Conservation (phyloP, 2,329 filamentous ascomycete genomes). For the Diaporthe sp. region DNA sequence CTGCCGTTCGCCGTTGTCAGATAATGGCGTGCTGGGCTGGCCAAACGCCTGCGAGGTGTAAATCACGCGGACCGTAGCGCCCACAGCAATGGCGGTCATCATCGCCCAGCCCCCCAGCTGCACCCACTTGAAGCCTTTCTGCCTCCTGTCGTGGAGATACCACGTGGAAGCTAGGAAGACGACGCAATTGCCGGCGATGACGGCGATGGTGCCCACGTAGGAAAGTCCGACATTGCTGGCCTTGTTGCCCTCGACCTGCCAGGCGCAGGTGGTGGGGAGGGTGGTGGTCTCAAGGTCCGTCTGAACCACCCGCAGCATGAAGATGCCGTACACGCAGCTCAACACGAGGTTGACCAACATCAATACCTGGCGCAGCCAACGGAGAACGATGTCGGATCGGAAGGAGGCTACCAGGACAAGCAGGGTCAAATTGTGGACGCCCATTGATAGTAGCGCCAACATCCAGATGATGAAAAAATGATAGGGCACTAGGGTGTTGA, state of each 20-base stretch:
- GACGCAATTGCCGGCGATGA: slow-evolving; percentile 69
- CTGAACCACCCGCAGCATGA: slow-evolving; percentile 67
- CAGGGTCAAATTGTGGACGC: slow-evolving; percentile 74
- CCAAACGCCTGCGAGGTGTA: slow-evolving; percentile 73
- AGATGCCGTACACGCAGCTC: slow-evolving; percentile 67
- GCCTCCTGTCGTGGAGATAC: slow-evolving; percentile 71
- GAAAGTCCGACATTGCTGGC: slow-evolving; percentile 59
- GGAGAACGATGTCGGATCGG: slow-evolving; percentile 74
- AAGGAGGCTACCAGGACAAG: slow-evolving; percentile 76
- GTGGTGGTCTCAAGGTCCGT: slow-evolving; percentile 59
- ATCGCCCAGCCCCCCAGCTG: slow-evolving; percentile 66
- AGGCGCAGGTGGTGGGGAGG: slow-evolving; percentile 73
- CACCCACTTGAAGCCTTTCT: slow-evolving; percentile 66
- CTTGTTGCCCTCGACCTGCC: slow-evolving; percentile 56
- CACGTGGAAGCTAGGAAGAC: slow-evolving; percentile 72
- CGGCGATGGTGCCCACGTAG: slow-evolving; percentile 70
- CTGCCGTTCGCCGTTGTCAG: slow-evolving; percentile 64
- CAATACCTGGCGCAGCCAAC: slow-evolving; percentile 74
- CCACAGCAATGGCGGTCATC: slow-evolving; percentile 70
- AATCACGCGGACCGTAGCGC: slow-evolving; percentile 69
- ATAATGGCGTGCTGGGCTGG: slow-evolving; percentile 60
- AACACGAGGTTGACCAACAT: slow-evolving; percentile 76
- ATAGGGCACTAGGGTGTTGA: slow-evolving; percentile 71
- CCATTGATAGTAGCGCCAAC: slow-evolving; percentile 72
- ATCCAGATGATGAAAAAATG: slow-evolving; percentile 79